These are phyloP conservation scores for Crithidia expoeki DNA, from an alignment of 208 protist species.

Conservation along the genomic window DNA sequence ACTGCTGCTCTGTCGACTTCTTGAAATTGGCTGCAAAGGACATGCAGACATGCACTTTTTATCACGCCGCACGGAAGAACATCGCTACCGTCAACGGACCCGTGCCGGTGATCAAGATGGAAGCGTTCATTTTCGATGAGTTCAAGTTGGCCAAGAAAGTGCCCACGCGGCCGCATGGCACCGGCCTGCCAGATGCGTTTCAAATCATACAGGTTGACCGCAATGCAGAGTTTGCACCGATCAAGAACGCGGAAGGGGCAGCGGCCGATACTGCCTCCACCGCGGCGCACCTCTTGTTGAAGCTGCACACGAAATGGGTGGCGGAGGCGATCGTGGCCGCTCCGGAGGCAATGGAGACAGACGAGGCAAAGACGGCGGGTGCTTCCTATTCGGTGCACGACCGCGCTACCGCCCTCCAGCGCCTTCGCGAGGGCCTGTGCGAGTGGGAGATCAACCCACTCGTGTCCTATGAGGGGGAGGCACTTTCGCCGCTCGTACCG, in stretches of 20 bases:
- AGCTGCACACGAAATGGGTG: slow-evolving; percentile 79
- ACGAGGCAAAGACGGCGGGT: not conserved
- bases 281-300: slow-evolving; percentile 62
- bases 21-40: slow-evolving; percentile 58
- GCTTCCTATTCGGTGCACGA: slow-evolving; percentile 13
- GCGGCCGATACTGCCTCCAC: slow-evolving; percentile 87
- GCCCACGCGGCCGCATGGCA: slow-evolving; percentile 9
- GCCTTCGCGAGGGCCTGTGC: slow-evolving; percentile 29
- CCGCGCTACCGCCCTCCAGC: slow-evolving; percentile 34
- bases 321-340: slow-evolving; percentile 25
- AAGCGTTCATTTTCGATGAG: slow-evolving; percentile 98
- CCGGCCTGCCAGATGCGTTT: slow-evolving; percentile 40
- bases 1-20: slow-evolving; percentile 91
- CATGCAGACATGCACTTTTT: slow-evolving; percentile 55
- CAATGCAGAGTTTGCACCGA: slow-evolving; percentile 94
- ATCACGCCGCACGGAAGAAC: slow-evolving; percentile 97
- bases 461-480: slow-evolving; percentile 93
- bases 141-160: slow-evolving; percentile 81
- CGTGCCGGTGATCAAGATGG: slow-evolving; percentile 93
- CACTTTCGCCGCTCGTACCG: slow-evolving; percentile 39
- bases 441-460: slow-evolving; percentile 93
- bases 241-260: slow-evolving; percentile 95
- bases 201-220: slow-evolving; percentile 89
- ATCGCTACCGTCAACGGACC: slow-evolving; percentile 80
- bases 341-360: slow-evolving; percentile 12